These are phyloP conservation scores for Penicillium paxilli DNA, from an alignment of 495 filamentous ascomycete species.

Conservation along the genomic window DNA sequence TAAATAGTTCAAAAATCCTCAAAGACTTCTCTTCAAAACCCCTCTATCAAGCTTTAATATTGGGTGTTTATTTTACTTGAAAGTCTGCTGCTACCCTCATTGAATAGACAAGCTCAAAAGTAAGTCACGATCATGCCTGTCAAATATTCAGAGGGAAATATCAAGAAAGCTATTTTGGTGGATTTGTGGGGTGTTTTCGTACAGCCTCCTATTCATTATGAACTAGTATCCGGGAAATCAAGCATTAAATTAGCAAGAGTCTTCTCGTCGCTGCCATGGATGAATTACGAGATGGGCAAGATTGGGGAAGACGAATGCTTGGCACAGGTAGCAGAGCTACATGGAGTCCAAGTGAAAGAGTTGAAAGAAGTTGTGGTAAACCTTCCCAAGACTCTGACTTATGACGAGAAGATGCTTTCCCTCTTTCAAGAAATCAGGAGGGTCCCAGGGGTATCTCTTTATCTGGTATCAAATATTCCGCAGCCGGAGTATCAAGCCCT, in stretches of 20 bases:
- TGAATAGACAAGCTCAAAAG: too few relatives aligned
- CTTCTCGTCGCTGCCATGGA: constrained; percentile 3
- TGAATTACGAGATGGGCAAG: constrained; percentile 9
- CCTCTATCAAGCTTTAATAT: too few relatives aligned
- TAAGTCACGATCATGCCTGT: too few relatives aligned
- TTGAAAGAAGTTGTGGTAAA: neutral
- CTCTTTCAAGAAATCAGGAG: neutral
- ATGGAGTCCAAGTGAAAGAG: neutral
- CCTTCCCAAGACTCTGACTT: neutral
- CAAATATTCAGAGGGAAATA: too few relatives aligned
- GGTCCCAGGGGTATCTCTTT: constrained; percentile 3
- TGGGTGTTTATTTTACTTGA: too few relatives aligned
- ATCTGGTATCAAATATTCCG: constrained; percentile 25
- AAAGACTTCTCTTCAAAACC: too few relatives aligned
- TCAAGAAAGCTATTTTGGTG: too few relatives aligned
- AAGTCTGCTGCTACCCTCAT: too few relatives aligned
- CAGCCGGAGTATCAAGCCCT: constrained; percentile 24
- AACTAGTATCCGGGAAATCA: neutral
- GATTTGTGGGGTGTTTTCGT: constrained; percentile 2
- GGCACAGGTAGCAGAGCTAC: neutral
- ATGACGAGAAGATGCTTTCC: neutral
- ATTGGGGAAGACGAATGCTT: constrained; percentile 6
- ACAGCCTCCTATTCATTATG: neutral
- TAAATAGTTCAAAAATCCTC: too few relatives aligned
- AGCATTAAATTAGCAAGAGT: neutral